Base-by-base conservation (phyloP, 129 eudicot genomes). In the Artemisia tridentata region DNA sequence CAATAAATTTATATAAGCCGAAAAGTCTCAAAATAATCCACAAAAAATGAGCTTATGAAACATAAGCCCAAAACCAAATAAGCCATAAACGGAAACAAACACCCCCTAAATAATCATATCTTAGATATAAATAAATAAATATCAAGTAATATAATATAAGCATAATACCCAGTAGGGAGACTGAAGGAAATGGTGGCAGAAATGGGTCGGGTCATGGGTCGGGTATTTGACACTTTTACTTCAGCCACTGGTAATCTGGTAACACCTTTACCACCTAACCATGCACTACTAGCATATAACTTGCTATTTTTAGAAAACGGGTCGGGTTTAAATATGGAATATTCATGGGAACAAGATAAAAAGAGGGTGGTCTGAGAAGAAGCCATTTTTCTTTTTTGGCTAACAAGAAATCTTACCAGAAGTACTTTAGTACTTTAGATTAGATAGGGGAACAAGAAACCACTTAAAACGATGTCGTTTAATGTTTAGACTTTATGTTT, bases 91-190 rank as follows among this genome's bases (percentile, higher is more conserved):
- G 0, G 7, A 5, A 34, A 34, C 43, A 34, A 5, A 34, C 8
- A 7, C 43, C 9, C 8, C 55, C 50, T 41, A 9, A 52, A 34
- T 3, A 69, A 69, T 60, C 16, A 5, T 51, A 61, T 60, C 3
- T 63, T 12, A 18, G 58, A 61, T 52, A 62, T 17, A 45, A 17
- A 3, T 50, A 75, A 46, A 19, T 11, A 14, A 15, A 34, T 19
- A 54, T n/a, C 50, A 43, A 64, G 15, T 0, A n/a, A 76, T 72
- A 90, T 0, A 1, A 23, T 23, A 23, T 23, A 29, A 29, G 34
- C 34, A 29, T 3, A 4, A 27, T 29, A 29, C 97, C 82, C 85
- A 38, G 89, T 90, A 29, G 97, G 97, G 45, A 90, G 97, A 58
- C 91, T 90, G 82, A 78, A 78, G 2, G 82, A 47, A 27, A 79